Evolutionary conservation across 2,329 filamentous ascomycete genomes (phyloP), one percentile per base, ranked within the genome.

Genomic region (Nemania sp.): DNA sequence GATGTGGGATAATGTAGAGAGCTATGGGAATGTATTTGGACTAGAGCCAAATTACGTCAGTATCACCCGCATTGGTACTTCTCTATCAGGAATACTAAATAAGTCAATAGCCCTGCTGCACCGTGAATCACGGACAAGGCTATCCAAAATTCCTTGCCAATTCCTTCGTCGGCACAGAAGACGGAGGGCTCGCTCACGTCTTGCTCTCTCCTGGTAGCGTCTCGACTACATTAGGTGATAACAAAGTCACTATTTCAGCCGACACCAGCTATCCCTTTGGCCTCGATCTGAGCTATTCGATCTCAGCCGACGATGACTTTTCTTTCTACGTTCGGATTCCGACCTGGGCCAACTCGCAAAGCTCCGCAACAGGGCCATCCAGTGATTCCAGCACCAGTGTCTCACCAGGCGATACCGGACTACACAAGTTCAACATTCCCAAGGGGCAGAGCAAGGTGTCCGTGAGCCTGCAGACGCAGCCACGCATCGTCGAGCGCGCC

Each of bases 61-160:
- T 56, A 22, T 20, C 12, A 19, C 23, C 40, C 17, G 5, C 9
- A 22, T 17, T 31, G 3, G 2, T n/a, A 9, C 9, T 9, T 31
- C 9, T 31, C 36, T 19, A 0, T 15, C 5, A n/a, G 44, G 6
- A 14, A 42, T 52, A 12, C 56, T 56, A 41, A 56, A 6, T 15
- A 11, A 3, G 6, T 24, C 20, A 28, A 52, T 57, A 68, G 65
- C 75, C 76, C 5, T 83, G 80, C 66, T 83, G 80, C 59, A 80
- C 80, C 0, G 80, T 83, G 53, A 83, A 83, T 57, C 77, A 82
- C 61, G 77, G 75, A 0, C 80, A 83, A 64, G 81, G 76, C 3
- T 80, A 78, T 61, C 78, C 80, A 0, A 83, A 83, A 55, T 83
- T 79, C 52, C 67, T 80, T 1, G 73, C 78, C n/a, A 72, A 73